phyloP scores from a whole-genome alignment of 441 rosid species.

The Euphorbia celastroides region DNA sequence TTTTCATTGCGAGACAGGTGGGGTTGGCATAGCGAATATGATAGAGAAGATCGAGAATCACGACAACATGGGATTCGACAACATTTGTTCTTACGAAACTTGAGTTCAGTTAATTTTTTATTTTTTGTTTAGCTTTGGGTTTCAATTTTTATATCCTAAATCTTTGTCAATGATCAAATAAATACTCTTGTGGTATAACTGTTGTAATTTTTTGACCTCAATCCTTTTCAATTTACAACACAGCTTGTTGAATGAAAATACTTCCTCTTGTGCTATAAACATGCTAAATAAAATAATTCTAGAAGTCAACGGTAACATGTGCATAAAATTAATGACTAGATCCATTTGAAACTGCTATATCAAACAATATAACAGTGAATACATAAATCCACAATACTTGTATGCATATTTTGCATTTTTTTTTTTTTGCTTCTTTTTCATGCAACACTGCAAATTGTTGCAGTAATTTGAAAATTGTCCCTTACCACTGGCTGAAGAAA shows the following conservation, averaged over 20 bases:
- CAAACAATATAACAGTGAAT: too few relatives aligned
- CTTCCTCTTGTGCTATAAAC: too few relatives aligned
- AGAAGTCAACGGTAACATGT: background rate
- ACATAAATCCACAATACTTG: background rate
- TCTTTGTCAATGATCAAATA: background rate
- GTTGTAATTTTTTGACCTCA: background rate
- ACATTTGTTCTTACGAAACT: slow-evolving; percentile 29
- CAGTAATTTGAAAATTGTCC: background rate
- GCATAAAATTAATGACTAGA: too few relatives aligned
- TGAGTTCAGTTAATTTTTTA: slow-evolving; percentile 10
- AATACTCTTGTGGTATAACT: background rate
- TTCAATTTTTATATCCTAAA: background rate
- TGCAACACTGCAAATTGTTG: background rate
- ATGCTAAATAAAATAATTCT: background rate
- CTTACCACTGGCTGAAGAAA: slow-evolving; percentile 16
- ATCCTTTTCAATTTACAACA: background rate
- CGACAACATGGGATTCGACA: slow-evolving; percentile 49
- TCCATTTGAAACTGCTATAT: too few relatives aligned
- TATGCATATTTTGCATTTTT: too few relatives aligned
- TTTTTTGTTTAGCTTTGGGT: background rate
- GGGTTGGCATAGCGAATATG: slow-evolving; percentile 42
- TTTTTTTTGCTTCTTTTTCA: too few relatives aligned
- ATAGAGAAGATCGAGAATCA: slow-evolving; percentile 31
- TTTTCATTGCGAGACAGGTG: slow-evolving; percentile 45
- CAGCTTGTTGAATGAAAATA: too few relatives aligned